Conservation (phyloP, 371 early-diverging fungal genomes). For the Nematocida ironsii region DNA sequence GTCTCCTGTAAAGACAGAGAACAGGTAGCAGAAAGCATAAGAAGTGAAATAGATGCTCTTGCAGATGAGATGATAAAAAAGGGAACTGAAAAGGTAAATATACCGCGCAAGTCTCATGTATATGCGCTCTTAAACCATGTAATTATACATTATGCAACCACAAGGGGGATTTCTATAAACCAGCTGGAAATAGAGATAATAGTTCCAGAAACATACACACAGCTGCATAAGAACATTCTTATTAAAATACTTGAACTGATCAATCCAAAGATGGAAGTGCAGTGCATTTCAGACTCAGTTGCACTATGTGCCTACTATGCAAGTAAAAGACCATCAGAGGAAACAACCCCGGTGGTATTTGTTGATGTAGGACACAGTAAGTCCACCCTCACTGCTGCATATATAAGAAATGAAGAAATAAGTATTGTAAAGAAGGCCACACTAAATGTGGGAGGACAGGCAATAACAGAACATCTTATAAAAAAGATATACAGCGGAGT, state of each 20-base stretch:
- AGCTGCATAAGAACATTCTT: conserved; percentile 37
- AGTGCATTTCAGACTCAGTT: conserved; percentile 36
- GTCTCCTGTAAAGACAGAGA: conserved; percentile 41
- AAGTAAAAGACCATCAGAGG: conserved; percentile 23
- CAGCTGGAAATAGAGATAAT: conserved; percentile 44
- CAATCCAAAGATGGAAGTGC: background rate
- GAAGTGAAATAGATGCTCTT: conserved; percentile 29
- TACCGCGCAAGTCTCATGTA: conserved; percentile 5
- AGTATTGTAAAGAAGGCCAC: background rate
- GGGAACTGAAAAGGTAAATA: conserved; percentile 1
- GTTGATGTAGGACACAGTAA: conserved; percentile 33
- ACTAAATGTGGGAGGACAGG: conserved; percentile 15
- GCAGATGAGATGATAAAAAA: background rate
- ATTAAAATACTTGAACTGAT: conserved; percentile 10
- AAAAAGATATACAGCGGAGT: conserved; percentile 13
- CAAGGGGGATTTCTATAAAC: background rate
- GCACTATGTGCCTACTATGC: conserved; percentile 48
- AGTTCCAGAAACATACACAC: conserved; percentile 27
- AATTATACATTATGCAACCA: conserved; percentile 6
- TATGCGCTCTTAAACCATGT: conserved; percentile 23
- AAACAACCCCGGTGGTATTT: background rate
- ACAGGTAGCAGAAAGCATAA: conserved; percentile 38
- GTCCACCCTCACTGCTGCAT: conserved; percentile 22
- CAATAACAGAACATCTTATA: conserved; percentile 5
- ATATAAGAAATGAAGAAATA: background rate